A percentile compares a stretch with the other conserved stretches of the same genome.
Evolutionary conservation across 306 rosid species (phyloP).

Genomic region (Vigna radiata): DNA sequence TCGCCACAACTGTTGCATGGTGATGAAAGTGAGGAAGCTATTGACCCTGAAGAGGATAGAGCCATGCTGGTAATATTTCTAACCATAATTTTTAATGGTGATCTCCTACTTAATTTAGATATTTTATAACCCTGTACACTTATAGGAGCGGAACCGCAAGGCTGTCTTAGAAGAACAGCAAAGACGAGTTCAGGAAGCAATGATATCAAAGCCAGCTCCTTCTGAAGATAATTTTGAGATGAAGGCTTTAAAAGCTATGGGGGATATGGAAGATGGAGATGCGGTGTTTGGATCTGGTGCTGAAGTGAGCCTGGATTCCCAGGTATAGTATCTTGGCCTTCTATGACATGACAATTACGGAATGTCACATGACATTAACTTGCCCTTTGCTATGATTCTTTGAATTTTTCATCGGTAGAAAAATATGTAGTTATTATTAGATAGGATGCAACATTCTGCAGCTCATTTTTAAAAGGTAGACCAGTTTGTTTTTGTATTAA

Average conservation of each 20-base stretch:
- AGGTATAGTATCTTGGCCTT: slow-evolving; percentile 56
- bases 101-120: slow-evolving; percentile 19
- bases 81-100: slow-evolving; percentile 15
- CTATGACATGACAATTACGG: slow-evolving; percentile 9
- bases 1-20: slow-evolving; percentile 87
- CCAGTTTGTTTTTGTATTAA: not conserved
- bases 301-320: slow-evolving; percentile 93
- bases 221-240: slow-evolving; percentile 83
- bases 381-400: not conserved
- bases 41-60: slow-evolving; percentile 95
- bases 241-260: slow-evolving; percentile 94
- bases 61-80: slow-evolving; percentile 61
- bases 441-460: not conserved
- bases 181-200: slow-evolving; percentile 77
- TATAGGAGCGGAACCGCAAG: slow-evolving; percentile 79
- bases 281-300: slow-evolving; percentile 91
- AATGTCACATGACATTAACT: not conserved
- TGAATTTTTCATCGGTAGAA: slow-evolving; percentile 1
- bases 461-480: not conserved
- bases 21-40: slow-evolving; percentile 84
- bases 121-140: slow-evolving; percentile 20
- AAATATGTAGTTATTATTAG: not conserved
- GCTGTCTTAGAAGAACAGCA: slow-evolving; percentile 83
- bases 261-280: slow-evolving; percentile 96
- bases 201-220: slow-evolving; percentile 83